These are phyloP conservation scores for Leptodermis oblonga DNA, from an alignment of 257 asterid species.

Conservation along the genomic window DNA sequence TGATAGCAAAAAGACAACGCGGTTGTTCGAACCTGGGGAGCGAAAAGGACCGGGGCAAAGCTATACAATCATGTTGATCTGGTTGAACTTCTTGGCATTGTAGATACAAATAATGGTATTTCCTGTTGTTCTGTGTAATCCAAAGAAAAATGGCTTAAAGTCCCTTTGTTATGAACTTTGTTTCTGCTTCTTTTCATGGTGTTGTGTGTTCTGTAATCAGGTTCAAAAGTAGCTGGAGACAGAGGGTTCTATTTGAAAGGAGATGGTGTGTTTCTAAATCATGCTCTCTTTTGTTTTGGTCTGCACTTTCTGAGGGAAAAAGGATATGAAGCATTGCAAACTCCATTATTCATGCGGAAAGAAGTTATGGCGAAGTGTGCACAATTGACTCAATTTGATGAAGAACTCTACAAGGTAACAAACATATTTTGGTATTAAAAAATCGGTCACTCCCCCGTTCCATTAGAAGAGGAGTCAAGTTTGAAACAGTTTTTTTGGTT, in stretches of 20 bases:
- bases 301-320: slow-evolving; percentile 47
- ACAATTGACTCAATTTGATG: slow-evolving; percentile 89
- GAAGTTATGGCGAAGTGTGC: slow-evolving; percentile 94
- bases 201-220: slow-evolving; percentile 25
- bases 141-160: not conserved
- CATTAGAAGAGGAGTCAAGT: not conserved
- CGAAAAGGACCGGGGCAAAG: slow-evolving; percentile 54
- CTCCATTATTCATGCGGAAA: slow-evolving; percentile 91
- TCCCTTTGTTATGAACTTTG: not conserved
- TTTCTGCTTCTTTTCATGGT: not conserved
- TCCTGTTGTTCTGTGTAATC: not conserved
- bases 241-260: slow-evolving; percentile 86
- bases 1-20: not conserved
- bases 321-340: slow-evolving; percentile 56
- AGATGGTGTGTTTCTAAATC: slow-evolving; percentile 77
- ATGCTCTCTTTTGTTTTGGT: slow-evolving; percentile 46
- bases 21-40: slow-evolving; percentile 71
- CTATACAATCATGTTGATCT: slow-evolving; percentile 94
- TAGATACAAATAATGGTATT: slow-evolving; percentile 46
- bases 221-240: slow-evolving; percentile 88
- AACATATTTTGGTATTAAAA: not conserved
- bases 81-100: slow-evolving; percentile 47
- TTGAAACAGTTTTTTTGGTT: no score
- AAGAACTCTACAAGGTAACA: slow-evolving; percentile 89
- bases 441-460: not conserved